phyloP scores from a whole-genome alignment of 169 alveolate genomes.

The Plasmodium malariae region DNA sequence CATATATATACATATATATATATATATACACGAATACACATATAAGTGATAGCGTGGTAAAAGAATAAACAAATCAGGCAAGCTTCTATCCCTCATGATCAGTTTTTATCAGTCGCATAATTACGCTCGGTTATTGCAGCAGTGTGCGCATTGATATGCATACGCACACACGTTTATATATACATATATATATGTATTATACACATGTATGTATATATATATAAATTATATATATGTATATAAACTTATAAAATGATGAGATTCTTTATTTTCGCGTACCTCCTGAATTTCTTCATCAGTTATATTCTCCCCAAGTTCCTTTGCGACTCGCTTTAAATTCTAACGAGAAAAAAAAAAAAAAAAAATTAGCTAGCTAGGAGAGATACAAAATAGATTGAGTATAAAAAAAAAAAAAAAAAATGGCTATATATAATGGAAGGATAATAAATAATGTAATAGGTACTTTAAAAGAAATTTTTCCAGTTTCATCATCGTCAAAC shows the following conservation, averaged over 20 bases:
- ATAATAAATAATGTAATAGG: neutral
- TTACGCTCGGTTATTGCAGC: neutral
- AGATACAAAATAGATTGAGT: neutral
- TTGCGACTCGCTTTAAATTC: slow-evolving; percentile 97
- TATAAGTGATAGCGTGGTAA: neutral
- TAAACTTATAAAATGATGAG: too few species aligned
- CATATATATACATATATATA: neutral
- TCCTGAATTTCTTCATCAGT: slow-evolving; percentile 97
- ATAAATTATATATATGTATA: too few species aligned
- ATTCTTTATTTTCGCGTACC: slow-evolving; percentile 62
- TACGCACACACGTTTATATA: neutral
- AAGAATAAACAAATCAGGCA: slow-evolving; percentile 1
- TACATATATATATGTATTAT: too few species aligned
- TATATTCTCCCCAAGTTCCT: slow-evolving; percentile 98
- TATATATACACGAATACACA: neutral
- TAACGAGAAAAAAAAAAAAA: slow-evolving; percentile 78
- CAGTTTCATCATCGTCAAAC: slow-evolving; percentile 98
- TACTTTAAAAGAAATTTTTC: slow-evolving; percentile 93
- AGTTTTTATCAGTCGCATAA: too few species aligned
- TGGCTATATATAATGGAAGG: neutral
- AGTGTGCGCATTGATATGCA: neutral
- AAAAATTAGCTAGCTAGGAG: neutral
- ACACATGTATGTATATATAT: too few species aligned
- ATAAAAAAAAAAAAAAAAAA: slow-evolving; percentile 26
- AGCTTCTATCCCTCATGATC: neutral